Base-by-base conservation (phyloP, 1,139 yeast species). In the Kodamaea alishanica region DNA sequence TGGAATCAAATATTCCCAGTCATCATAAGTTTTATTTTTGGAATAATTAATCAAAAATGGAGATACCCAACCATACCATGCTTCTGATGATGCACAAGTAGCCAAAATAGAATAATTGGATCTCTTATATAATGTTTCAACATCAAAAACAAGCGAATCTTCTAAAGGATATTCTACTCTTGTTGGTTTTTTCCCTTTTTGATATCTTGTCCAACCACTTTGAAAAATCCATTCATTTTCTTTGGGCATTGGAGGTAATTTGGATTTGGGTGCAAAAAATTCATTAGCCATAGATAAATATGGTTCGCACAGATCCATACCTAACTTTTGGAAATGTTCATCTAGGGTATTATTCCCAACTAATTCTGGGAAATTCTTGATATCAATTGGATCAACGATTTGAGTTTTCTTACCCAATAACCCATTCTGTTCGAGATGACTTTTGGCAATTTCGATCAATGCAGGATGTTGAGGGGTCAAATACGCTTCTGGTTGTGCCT, bases 31-130 rank as follows among this genome's bases (percentile, higher is more conserved):
- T 43, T 46, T 40, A 28, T 75, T 81, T 1, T 74, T 35, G 7
- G 51, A 43, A 20, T 54, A 49, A n/a, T 56, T 77, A 2, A 81
- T 69, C 11, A 92, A 60, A 57, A 75, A 79, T 0, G 98, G 98
- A 0, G 96, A 88, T 1, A 88, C 81, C 99, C 99, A 94, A 0
- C 83, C 82, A 56, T 90, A 94, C 96, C 97, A 89, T 0, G 97
- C 96, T 12, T 73, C 66, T 0, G 72, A 57, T 0, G 96, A 79
- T 1, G 76, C 83, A 6, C 97, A 95, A 0, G 88, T 79, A 1
- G 96, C 96, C 61, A 94, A 57, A 0, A 86, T 80, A 0, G 97
- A 81, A 56, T 79, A 89, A 6, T 75, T 77, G 0, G 94, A 78
- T 1, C 77, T 58, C 47, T 87, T 83, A 63, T 88, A 90, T 56